Percentiles rank a stretch among this genome's conserved stretches.
phyloP scores from a whole-genome alignment of 129 eudicot species.

The Heracleum sosnowskyi region DNA sequence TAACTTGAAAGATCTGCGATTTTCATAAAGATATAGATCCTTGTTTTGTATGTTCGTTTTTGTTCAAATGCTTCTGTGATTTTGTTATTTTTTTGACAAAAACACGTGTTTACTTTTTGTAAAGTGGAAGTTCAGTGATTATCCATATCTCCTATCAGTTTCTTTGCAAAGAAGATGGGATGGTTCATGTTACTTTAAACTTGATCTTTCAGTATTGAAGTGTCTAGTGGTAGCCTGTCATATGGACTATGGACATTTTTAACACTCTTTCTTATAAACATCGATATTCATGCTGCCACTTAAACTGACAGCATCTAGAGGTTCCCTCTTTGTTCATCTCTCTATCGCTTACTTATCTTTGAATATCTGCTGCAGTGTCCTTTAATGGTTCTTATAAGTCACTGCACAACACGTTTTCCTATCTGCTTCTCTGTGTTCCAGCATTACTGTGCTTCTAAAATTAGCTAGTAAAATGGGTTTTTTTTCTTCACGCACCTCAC shows the following conservation, averaged over 20 bases:
- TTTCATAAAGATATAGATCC: neutral
- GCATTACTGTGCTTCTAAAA: neutral
- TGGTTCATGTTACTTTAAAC: too few relatives aligned
- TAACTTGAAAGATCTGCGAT: neutral
- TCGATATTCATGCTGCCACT: neutral
- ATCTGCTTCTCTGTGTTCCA: neutral
- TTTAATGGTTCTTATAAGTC: neutral
- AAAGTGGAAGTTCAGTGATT: too few relatives aligned
- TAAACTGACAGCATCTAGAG: neutral
- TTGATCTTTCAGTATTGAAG: too few relatives aligned
- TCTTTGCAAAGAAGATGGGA: too few relatives aligned
- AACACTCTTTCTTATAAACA: neutral
- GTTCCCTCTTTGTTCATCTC: neutral
- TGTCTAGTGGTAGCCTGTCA: too few relatives aligned
- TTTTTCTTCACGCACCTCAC: neutral
- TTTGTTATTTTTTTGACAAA: too few relatives aligned
- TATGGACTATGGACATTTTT: too few relatives aligned
- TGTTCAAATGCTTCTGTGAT: too few relatives aligned
- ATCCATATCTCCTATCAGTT: too few relatives aligned
- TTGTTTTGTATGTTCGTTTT: neutral
- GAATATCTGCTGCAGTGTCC: neutral
- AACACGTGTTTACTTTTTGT: too few relatives aligned
- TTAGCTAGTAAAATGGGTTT: neutral
- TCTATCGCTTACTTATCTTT: neutral
- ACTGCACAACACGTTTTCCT: neutral